Conservation (phyloP, 345 rosid genomes). For the Zanthoxylum bungeanum region DNA sequence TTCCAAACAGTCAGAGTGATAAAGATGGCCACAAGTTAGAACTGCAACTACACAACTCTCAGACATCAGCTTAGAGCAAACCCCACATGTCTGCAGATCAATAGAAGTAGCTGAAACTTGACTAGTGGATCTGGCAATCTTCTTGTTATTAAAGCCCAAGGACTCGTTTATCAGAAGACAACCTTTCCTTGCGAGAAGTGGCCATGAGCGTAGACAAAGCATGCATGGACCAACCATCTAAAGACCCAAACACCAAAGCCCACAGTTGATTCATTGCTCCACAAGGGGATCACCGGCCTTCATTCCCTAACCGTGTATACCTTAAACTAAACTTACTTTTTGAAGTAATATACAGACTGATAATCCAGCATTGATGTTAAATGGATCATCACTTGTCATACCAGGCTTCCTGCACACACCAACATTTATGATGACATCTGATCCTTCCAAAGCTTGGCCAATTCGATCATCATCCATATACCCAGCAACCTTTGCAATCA, state of each 20-base stretch:
- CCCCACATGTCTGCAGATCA: slow-evolving; percentile 75
- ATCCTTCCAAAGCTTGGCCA: too few species aligned
- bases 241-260: slow-evolving; percentile 61
- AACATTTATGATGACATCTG: too few species aligned
- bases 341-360: too few species aligned
- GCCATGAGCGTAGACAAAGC: slow-evolving; percentile 84
- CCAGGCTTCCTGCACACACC: too few species aligned
- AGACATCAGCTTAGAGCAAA: slow-evolving; percentile 75
- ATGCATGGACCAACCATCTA: slow-evolving; percentile 81
- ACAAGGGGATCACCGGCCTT: slow-evolving; percentile 40
- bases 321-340: too few species aligned
- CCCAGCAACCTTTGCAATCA: too few species aligned
- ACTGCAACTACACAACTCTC: slow-evolving; percentile 75
- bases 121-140: slow-evolving; percentile 39
- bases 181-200: slow-evolving; percentile 52
- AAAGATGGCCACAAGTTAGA: slow-evolving; percentile 90
- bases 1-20: slow-evolving; percentile 97
- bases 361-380: too few species aligned
- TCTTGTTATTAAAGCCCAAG: slow-evolving; percentile 46
- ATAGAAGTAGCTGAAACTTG: slow-evolving; percentile 39
- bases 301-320: slow-evolving; percentile 37
- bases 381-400: too few species aligned
- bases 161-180: slow-evolving; percentile 62
- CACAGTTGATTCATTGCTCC: slow-evolving; percentile 54
- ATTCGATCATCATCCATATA: too few species aligned